Percentiles rank a stretch among this genome's conserved stretches.
phyloP scores from a whole-genome alignment of 1,284 basidiomycete species.

The Ganoderma boninense region DNA sequence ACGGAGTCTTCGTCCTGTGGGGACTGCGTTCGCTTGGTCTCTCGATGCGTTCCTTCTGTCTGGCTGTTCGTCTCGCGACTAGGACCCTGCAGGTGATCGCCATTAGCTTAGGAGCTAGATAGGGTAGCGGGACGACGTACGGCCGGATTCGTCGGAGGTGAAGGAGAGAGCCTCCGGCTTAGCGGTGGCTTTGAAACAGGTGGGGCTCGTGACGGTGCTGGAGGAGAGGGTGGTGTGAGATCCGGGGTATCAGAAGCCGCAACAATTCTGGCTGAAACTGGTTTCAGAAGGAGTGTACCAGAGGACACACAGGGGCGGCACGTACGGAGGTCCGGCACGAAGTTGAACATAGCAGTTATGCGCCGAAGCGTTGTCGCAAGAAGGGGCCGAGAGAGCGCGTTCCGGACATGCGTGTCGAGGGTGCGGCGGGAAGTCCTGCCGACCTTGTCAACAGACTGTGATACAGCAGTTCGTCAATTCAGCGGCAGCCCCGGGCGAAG shows the following conservation, averaged over 20 bases:
- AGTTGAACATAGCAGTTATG: constrained; percentile 74
- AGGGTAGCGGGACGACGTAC: constrained; percentile 11
- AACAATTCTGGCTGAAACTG: constrained; percentile 40
- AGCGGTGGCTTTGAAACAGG: constrained; percentile 19
- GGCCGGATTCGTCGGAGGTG: not conserved
- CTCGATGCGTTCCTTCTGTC: constrained; percentile 16
- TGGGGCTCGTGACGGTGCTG: constrained; percentile 20
- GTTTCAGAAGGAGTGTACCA: constrained; percentile 17
- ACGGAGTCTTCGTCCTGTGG: constrained; percentile 49
- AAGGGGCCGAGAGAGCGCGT: constrained; percentile 71
- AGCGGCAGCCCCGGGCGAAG: constrained; percentile 16
- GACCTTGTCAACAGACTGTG: constrained; percentile 71
- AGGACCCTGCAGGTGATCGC: not conserved
- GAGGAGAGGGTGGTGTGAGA: constrained; percentile 31
- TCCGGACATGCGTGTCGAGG: constrained; percentile 74
- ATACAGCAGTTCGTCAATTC: constrained; percentile 16
- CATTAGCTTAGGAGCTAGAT: constrained; percentile 9
- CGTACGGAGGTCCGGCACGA: constrained; percentile 69
- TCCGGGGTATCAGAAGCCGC: constrained; percentile 36
- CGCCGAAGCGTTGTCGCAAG: constrained; percentile 70
- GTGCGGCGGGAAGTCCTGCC: constrained; percentile 72
- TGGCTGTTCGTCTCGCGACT: constrained; percentile 2
- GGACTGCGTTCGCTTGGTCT: not conserved
- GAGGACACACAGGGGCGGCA: constrained; percentile 26
- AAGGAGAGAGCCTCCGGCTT: constrained; percentile 16